These are phyloP conservation scores for Backusella westeae DNA, from an alignment of 192 early-diverging fungal genomes.

Conservation along the genomic window DNA sequence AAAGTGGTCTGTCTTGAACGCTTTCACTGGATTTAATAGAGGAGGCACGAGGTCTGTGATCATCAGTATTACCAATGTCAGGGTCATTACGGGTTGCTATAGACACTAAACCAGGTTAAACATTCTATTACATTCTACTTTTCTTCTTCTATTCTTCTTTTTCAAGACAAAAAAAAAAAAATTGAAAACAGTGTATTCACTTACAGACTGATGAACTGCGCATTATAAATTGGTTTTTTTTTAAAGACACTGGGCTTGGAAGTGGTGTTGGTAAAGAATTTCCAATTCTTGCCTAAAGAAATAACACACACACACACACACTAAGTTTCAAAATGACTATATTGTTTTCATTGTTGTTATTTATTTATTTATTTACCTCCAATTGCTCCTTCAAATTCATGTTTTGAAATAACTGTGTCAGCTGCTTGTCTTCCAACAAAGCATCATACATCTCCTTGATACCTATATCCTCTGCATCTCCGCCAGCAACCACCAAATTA, in stretches of 20 bases:
- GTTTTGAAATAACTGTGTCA: constrained; percentile 41
- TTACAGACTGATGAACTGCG: constrained; percentile 2
- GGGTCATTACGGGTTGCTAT: background rate
- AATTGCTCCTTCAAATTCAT: constrained; percentile 47
- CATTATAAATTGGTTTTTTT: constrained; percentile 9
- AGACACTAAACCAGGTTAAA: background rate
- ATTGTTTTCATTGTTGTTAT: background rate
- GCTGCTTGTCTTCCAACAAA: constrained; percentile 49
- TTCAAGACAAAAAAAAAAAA: background rate
- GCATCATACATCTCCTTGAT: constrained; percentile 49
- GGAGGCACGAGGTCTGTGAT: background rate
- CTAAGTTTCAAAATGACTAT: background rate
- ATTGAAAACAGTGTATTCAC: background rate
- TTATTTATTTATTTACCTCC: constrained; percentile 36
- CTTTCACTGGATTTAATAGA: constrained; percentile 22
- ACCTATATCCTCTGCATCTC: constrained; percentile 46
- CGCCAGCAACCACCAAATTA: constrained; percentile 42
- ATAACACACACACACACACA: background rate
- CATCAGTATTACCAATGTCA: background rate
- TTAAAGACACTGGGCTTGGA: constrained; percentile 11
- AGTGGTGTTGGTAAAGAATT: constrained; percentile 4
- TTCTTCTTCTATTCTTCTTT: background rate
- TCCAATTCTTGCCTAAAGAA: background rate
- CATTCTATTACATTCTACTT: background rate
- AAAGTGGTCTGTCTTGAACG: constrained; percentile 21